Evolutionary conservation across 176 grass and related monocot genomes (phyloP).

Genomic region (Carex scoparia): DNA sequence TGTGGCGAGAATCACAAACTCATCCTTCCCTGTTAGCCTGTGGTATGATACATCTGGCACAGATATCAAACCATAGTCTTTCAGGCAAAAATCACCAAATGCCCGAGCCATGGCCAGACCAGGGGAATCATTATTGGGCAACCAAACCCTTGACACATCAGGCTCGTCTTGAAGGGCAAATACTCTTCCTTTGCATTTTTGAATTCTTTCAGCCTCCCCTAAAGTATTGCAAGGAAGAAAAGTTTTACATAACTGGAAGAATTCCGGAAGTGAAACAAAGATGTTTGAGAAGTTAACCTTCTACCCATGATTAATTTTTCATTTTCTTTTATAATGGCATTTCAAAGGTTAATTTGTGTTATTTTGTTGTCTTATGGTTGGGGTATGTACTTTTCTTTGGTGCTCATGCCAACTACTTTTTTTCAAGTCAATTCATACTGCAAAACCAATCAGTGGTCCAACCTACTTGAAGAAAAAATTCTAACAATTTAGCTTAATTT

Average conservation of each 20-base stretch:
- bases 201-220: slow-evolving; percentile 82
- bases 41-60: slow-evolving; percentile 63
- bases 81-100: slow-evolving; percentile 87
- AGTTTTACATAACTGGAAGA: background rate
- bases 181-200: slow-evolving; percentile 62
- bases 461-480: background rate
- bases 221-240: slow-evolving; percentile 18
- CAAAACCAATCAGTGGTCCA: background rate
- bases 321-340: background rate
- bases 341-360: background rate
- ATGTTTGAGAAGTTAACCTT: background rate
- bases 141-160: slow-evolving; percentile 73
- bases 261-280: background rate
- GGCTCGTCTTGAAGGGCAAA: slow-evolving; percentile 88
- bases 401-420: background rate
- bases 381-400: background rate
- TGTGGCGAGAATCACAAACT: slow-evolving; percentile 74
- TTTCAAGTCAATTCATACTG: background rate
- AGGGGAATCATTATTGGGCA: slow-evolving; percentile 69
- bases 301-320: background rate
- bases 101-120: slow-evolving; percentile 91
- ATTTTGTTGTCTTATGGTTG: slow-evolving; percentile 1
- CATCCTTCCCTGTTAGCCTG: slow-evolving; percentile 48
- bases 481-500: background rate
- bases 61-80: slow-evolving; percentile 84